These are phyloP conservation scores for Collybia mongolica DNA, from an alignment of 768 basidiomycete genomes.

Conservation along the genomic window DNA sequence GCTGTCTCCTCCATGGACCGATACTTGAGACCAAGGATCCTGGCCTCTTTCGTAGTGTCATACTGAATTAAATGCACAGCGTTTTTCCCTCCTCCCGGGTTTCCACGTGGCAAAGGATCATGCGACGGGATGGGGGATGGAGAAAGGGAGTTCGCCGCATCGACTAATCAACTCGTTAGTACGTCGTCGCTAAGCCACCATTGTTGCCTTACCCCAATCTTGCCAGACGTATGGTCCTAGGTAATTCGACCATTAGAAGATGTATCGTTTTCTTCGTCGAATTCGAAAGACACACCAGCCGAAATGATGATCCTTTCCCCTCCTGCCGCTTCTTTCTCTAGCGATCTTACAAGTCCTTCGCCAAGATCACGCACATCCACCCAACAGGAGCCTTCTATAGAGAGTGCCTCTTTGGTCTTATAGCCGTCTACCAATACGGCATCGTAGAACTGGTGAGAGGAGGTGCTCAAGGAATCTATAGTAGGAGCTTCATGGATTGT, in stretches of 20 bases:
- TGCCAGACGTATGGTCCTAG: slow-evolving; percentile 18
- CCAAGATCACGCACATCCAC: slow-evolving; percentile 59
- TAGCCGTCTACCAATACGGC: slow-evolving; percentile 17
- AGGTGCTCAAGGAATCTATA: slow-evolving; percentile 36
- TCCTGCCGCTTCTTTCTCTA: slow-evolving; percentile 50
- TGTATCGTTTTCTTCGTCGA: not conserved
- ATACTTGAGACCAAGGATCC: slow-evolving; percentile 30
- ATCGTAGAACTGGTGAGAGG: slow-evolving; percentile 29
- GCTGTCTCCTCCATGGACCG: slow-evolving; percentile 26
- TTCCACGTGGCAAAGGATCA: slow-evolving; percentile 21
- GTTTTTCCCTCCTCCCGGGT: slow-evolving; percentile 27
- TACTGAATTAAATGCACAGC: slow-evolving; percentile 18
- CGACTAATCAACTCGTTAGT: slow-evolving; percentile 20
- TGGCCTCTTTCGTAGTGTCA: slow-evolving; percentile 23
- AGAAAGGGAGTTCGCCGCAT: slow-evolving; percentile 25
- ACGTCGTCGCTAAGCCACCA: no score
- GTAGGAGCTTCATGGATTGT: slow-evolving; percentile 37
- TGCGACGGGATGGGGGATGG: slow-evolving; percentile 21
- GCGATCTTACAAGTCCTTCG: slow-evolving; percentile 49
- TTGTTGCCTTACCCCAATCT: slow-evolving; percentile 16
- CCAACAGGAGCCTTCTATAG: slow-evolving; percentile 28
- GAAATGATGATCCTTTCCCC: slow-evolving; percentile 57
- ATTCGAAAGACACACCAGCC: slow-evolving; percentile 9
- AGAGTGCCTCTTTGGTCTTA: slow-evolving; percentile 17
- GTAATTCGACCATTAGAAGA: not conserved